A percentile compares a stretch with the other conserved stretches of the same genome.
These are phyloP conservation scores for Purpureocillium takamizusanense DNA, from an alignment of 2,329 filamentous ascomycete genomes.

Conservation along the genomic window DNA sequence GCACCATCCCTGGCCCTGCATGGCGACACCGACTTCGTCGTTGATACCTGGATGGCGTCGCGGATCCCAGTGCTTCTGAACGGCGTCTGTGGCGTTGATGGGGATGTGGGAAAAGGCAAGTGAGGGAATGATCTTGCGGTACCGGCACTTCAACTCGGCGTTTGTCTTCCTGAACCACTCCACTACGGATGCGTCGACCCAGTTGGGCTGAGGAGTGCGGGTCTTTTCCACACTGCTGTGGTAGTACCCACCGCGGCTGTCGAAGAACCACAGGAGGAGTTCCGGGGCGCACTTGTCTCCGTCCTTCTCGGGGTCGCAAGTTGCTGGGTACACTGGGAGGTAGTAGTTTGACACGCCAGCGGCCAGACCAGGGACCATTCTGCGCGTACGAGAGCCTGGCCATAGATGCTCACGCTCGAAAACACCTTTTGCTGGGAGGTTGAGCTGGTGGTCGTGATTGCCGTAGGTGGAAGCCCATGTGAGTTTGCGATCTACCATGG, in stretches of 20 bases:
- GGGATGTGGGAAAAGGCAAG: slow-evolving; percentile 42
- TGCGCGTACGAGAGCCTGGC: slow-evolving; percentile 27
- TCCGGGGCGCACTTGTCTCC: slow-evolving; percentile 23
- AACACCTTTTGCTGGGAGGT: slow-evolving; percentile 40
- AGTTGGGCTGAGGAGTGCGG: slow-evolving; percentile 27
- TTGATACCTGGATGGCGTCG: slow-evolving; percentile 35
- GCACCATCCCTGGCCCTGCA: slow-evolving; percentile 36
- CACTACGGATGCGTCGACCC: slow-evolving; percentile 36
- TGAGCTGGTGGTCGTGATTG: slow-evolving; percentile 58
- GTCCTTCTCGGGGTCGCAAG: slow-evolving; percentile 15
- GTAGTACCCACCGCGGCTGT: slow-evolving; percentile 50
- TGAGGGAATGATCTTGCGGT: slow-evolving; percentile 29
- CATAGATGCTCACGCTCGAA: slow-evolving; percentile 30
- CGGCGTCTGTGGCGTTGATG: slow-evolving; percentile 28
- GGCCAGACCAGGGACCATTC: slow-evolving; percentile 26
- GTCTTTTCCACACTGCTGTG: slow-evolving; percentile 22
- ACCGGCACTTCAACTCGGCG: slow-evolving; percentile 16
- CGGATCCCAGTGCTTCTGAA: slow-evolving; percentile 23
- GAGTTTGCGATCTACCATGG: slow-evolving; percentile 44
- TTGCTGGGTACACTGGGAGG: slow-evolving; percentile 30
- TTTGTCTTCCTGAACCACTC: slow-evolving; percentile 32
- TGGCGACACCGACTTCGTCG: slow-evolving; percentile 29
- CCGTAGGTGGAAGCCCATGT: slow-evolving; percentile 63
- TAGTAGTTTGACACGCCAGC: slow-evolving; percentile 39
- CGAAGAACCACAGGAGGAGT: slow-evolving; percentile 63